Evolutionary conservation across 441 rosid genomes (phyloP).

Genomic region (Adansonia grandidieri): DNA sequence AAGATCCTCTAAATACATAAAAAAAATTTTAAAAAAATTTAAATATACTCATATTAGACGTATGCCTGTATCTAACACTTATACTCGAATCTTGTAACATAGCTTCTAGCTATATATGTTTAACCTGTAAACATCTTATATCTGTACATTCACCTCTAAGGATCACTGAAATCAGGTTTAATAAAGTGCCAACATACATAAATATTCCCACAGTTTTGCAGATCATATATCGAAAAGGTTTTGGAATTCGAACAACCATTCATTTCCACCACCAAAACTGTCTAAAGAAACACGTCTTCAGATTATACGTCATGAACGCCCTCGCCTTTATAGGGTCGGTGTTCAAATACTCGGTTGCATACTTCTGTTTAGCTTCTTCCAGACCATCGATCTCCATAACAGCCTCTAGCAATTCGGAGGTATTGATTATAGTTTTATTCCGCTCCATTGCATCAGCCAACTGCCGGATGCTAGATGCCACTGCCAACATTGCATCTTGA

Average conservation of each 20-base stretch:
- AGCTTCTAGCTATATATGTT: slow-evolving; percentile 28
- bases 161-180: slow-evolving; percentile 21
- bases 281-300: slow-evolving; percentile 57
- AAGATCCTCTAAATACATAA: no score
- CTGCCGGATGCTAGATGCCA: slow-evolving; percentile 72
- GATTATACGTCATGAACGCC: slow-evolving; percentile 79
- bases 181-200: slow-evolving; percentile 26
- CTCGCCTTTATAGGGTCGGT: slow-evolving; percentile 82
- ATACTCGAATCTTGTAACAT: no score
- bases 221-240: slow-evolving; percentile 30
- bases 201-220: slow-evolving; percentile 25
- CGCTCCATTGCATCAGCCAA: slow-evolving; percentile 76
- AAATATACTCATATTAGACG: no score
- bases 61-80: no score
- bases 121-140: slow-evolving; percentile 29
- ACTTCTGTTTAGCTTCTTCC: slow-evolving; percentile 88
- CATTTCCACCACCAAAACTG: slow-evolving; percentile 97
- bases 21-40: no score
- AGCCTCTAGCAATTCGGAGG: slow-evolving; percentile 70
- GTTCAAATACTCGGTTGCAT: slow-evolving; percentile 83
- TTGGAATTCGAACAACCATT: slow-evolving; percentile 3
- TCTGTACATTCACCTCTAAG: slow-evolving; percentile 49
- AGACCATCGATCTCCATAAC: slow-evolving; percentile 85
- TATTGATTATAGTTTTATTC: slow-evolving; percentile 49
- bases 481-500: slow-evolving; percentile 71